phyloP scores from a whole-genome alignment of 2,329 filamentous ascomycete genomes.

The Rutstroemia sp. region DNA sequence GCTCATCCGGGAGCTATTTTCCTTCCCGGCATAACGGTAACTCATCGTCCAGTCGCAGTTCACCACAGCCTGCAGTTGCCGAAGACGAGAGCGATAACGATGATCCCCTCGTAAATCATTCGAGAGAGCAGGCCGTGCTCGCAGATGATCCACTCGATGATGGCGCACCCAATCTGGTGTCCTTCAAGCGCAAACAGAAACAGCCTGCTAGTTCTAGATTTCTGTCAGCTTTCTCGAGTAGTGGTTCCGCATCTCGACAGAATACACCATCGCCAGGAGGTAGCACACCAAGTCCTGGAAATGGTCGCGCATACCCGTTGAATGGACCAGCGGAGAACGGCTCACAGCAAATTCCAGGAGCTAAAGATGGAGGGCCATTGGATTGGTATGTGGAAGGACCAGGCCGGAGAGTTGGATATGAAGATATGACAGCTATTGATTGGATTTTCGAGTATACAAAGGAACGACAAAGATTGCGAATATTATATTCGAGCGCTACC shows the following conservation, averaged over 20 bases:
- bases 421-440: slow-evolving; percentile 94
- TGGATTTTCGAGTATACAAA: slow-evolving; percentile 99
- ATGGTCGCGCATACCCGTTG: slow-evolving; percentile 12
- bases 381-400: slow-evolving; percentile 93
- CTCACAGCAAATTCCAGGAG: slow-evolving; percentile 10
- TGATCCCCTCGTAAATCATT: slow-evolving; percentile 25
- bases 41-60: slow-evolving; percentile 22
- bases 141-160: slow-evolving; percentile 49
- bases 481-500: slow-evolving; percentile 60
- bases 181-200: slow-evolving; percentile 66
- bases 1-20: slow-evolving; percentile 24
- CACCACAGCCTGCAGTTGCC: slow-evolving; percentile 16
- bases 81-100: slow-evolving; percentile 37
- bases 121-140: slow-evolving; percentile 35
- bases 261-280: slow-evolving; percentile 21
- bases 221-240: slow-evolving; percentile 22
- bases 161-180: slow-evolving; percentile 45
- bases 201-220: slow-evolving; percentile 19
- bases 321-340: slow-evolving; percentile 12
- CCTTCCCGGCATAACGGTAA: slow-evolving; percentile 15
- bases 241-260: slow-evolving; percentile 16
- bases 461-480: slow-evolving; percentile 80
- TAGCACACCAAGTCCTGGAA: slow-evolving; percentile 16
- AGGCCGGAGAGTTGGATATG: slow-evolving; percentile 85
- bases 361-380: slow-evolving; percentile 42